Evolutionary conservation across 2,329 filamentous ascomycete genomes (phyloP), one percentile per base, ranked within the genome.

Genomic region (Arthroderma sp.): DNA sequence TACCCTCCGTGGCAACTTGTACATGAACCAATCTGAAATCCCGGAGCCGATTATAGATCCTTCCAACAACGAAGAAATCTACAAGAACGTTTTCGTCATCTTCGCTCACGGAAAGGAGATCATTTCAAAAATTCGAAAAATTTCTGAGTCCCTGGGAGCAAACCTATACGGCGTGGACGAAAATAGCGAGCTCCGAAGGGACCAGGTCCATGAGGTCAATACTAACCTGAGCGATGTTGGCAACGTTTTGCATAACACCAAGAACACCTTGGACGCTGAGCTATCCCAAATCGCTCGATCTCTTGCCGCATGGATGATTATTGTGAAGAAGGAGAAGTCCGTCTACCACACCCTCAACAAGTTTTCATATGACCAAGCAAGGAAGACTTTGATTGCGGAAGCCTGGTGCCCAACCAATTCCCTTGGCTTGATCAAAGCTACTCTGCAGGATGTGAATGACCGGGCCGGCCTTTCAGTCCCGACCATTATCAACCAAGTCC

Each of bases 1-100:
- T 58, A 95, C 93, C 0, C 78, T 98, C 36, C 86, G 91, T 63
- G 91, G 91, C 57, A 98, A 98, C 66, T 71, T 98, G 51, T 98
- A 96, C 74, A 98, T 98, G 91, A 98, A 98, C 68, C 93, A 98
- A 71, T 89, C 89, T 36, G 91, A 98, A 72, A 98, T 98, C 50
- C 81, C 87, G 5, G 89, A 98, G 63, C 80, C 85, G 33, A 82
- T 98, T 55, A 74, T 94, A 61, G 85, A 98, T 63, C 89, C 91
- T 10, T 76, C 83, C 60, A 94, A 79, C 69, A 95, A 96, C 62
- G 89, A 96, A 67, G 74, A 85, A 52, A 75, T 93, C 55, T 80
- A 83, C 71, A 98, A 98, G 79, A 98, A 95, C 56, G 91, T 98
- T 45, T 98, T 98, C 59, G 89, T 98, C 59, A 98, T 98, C 64